phyloP scores from a whole-genome alignment of 2,329 filamentous ascomycete genomes.

The Sclerotinia nivalis region DNA sequence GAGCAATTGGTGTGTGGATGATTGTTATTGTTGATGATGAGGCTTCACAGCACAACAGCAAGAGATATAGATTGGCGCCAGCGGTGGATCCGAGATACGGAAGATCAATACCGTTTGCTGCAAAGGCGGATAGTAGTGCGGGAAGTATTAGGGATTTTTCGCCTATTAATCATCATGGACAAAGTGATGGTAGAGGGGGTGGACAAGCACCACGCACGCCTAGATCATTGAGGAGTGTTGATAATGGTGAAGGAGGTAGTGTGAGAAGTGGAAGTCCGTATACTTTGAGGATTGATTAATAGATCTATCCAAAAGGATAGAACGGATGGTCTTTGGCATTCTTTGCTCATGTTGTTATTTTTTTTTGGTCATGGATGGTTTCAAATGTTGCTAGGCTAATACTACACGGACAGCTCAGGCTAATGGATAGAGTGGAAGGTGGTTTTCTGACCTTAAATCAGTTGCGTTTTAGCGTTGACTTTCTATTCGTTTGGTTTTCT shows the following conservation, averaged over 20 bases:
- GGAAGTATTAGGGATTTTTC: slow-evolving; percentile 36
- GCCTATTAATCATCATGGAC: slow-evolving; percentile 27
- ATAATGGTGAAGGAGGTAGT: slow-evolving; percentile 20
- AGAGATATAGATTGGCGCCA: slow-evolving; percentile 36
- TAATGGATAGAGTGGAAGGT: background rate
- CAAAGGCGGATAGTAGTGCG: slow-evolving; percentile 26
- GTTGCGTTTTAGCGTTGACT: slow-evolving; percentile 6
- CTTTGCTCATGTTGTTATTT: background rate
- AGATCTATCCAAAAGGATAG: background rate
- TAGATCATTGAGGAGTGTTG: slow-evolving; percentile 25
- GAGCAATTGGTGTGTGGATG: slow-evolving; percentile 76
- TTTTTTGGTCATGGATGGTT: background rate
- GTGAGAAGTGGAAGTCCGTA: slow-evolving; percentile 34
- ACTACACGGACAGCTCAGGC: background rate
- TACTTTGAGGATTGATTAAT: slow-evolving; percentile 33
- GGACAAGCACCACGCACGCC: slow-evolving; percentile 13
- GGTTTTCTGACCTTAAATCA: background rate
- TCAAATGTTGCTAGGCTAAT: background rate
- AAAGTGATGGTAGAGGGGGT: slow-evolving; percentile 22
- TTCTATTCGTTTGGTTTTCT: background rate
- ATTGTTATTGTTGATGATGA: slow-evolving; percentile 71
- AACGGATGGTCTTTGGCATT: background rate
- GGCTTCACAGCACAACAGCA: slow-evolving; percentile 23
- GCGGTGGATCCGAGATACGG: slow-evolving; percentile 39
- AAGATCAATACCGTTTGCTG: slow-evolving; percentile 23